phyloP scores from a whole-genome alignment of 495 filamentous ascomycete species.

The Penicillium roqueforti region DNA sequence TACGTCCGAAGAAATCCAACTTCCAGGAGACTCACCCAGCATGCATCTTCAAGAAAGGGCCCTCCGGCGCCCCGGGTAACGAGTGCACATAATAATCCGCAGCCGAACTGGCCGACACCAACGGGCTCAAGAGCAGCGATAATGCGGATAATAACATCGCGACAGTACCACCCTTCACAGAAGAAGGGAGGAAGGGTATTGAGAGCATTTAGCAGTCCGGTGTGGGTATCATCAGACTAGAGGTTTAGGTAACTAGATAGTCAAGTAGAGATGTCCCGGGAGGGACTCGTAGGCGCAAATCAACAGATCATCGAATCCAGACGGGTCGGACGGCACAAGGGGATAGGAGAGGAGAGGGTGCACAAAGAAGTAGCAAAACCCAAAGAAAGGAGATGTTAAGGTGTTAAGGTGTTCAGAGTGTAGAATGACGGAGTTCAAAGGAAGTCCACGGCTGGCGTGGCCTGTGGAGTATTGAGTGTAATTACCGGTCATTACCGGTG shows the following conservation, averaged over 20 bases:
- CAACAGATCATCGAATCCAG: slow-evolving; percentile 19
- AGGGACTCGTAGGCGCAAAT: slow-evolving; percentile 12
- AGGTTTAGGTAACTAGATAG: background rate
- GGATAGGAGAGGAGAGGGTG: slow-evolving; percentile 12
- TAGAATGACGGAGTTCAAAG: background rate
- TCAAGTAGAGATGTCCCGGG: slow-evolving; percentile 10
- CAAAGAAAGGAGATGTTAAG: background rate
- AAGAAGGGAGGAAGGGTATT: slow-evolving; percentile 17
- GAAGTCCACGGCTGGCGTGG: background rate
- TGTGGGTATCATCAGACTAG: slow-evolving; percentile 1
- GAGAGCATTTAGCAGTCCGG: slow-evolving; percentile 17
- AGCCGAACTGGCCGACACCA: slow-evolving; percentile 52
- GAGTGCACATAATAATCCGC: slow-evolving; percentile 86
- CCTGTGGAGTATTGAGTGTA: background rate
- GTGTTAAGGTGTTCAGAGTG: background rate
- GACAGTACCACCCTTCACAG: slow-evolving; percentile 14
- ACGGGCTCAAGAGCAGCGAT: slow-evolving; percentile 24
- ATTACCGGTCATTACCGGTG: background rate
- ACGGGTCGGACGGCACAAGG: slow-evolving; percentile 1
- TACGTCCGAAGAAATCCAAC: background rate
- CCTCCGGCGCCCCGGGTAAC: slow-evolving; percentile 80
- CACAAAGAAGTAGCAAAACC: background rate
- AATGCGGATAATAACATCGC: slow-evolving; percentile 27
- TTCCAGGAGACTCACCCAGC: slow-evolving; percentile 66
- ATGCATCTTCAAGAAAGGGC: slow-evolving; percentile 89